Base-by-base conservation (phyloP, 192 early-diverging fungal genomes). In the Martensiomyces pterosporus region DNA sequence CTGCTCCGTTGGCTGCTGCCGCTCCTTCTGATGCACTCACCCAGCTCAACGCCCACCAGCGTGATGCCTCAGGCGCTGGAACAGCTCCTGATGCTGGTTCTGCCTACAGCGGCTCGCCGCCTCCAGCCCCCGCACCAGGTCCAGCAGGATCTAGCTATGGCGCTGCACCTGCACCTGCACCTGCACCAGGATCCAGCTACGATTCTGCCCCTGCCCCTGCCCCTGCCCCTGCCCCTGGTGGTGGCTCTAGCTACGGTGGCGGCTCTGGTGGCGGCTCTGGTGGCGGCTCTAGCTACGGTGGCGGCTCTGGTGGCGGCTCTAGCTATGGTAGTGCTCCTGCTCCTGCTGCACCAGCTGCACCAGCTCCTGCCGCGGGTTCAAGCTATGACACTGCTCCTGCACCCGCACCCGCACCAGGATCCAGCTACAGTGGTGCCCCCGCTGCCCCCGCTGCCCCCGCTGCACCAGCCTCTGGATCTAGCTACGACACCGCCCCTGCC, bases 341-440 rank as follows among this genome's bases (percentile, higher is more conserved):
- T 21, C 44, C 52, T 10, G 40, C 64, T 27, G 44, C 56, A 0
- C 46, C 52, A 33, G 39, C 26, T 36, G 47, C 33, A 35, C 29
- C 29, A 4, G 33, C 45, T 36, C 33, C 45, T 25, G 39, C 39
- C 9, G 41, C 29, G 5, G 29, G 12, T 12, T 32, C 29, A 12
- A 32, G 40, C 40, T 61, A 53, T 32, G 29, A 12, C 32, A 17
- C 52, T 19, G 60, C 47, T 13, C 47, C 59, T 21, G 26, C 52
- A 8, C 43, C 52, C 1, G 47, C 47, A 14, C 34, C 45, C 12
- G 29, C 6, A 5, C 12, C 5, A 8, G 29, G 29, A 8, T 5
- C 29, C 29, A 42, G 50, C 50, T 39, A 42, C 35, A 33, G 32
- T 9, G 27, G 15, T 37, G 35, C 24, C 21, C 21, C 13, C 21